phyloP scores from a whole-genome alignment of 495 filamentous ascomycete genomes.

The Penicillium robsamsonii region DNA sequence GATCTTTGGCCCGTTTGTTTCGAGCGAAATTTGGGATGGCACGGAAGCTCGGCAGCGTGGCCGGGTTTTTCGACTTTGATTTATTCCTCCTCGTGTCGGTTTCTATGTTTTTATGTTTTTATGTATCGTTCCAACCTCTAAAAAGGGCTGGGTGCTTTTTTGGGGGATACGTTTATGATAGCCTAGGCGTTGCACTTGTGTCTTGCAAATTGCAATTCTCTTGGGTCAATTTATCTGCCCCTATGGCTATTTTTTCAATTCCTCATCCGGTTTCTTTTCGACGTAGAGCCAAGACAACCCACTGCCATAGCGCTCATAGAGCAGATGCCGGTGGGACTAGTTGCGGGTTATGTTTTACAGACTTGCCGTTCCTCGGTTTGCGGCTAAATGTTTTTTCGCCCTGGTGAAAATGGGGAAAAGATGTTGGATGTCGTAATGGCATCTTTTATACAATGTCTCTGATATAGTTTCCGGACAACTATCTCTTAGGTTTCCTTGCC shows the following conservation, averaged over 20 bases:
- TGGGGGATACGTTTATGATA: constrained; percentile 1
- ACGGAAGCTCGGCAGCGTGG: background rate
- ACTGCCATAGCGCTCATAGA: too few relatives aligned
- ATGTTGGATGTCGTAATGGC: too few relatives aligned
- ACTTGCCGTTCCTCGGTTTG: too few relatives aligned
- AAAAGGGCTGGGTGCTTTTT: background rate
- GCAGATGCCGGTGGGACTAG: too few relatives aligned
- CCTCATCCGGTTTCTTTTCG: background rate
- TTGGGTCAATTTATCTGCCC: background rate
- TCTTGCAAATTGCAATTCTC: background rate
- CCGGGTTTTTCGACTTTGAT: background rate
- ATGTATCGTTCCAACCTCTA: background rate
- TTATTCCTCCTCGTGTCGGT: background rate
- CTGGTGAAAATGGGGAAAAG: too few relatives aligned
- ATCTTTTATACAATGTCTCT: too few relatives aligned
- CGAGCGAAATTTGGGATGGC: constrained; percentile 2
- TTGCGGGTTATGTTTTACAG: too few relatives aligned
- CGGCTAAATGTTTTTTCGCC: too few relatives aligned
- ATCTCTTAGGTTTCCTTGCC: background rate
- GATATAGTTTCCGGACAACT: too few relatives aligned
- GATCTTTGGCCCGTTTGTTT: constrained; percentile 4
- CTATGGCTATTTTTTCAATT: background rate
- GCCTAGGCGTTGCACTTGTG: background rate
- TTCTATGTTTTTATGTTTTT: background rate
- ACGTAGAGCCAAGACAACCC: background rate